phyloP scores from a whole-genome alignment of 129 eudicot genomes.

The Tanacetum coccineum region DNA sequence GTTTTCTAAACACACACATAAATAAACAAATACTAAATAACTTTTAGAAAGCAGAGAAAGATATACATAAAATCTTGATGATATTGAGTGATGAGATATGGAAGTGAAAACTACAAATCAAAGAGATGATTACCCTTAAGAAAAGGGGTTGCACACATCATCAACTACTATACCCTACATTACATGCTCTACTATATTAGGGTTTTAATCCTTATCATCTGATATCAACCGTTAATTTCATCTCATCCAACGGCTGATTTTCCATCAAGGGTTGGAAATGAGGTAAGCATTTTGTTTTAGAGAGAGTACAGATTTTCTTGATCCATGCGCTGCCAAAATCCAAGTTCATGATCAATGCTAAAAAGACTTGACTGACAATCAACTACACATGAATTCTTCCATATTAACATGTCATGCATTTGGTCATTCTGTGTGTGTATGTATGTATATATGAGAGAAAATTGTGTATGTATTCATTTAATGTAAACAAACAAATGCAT shows the following conservation, averaged over 20 bases:
- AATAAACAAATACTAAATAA: no score
- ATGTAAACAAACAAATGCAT: conserved; percentile 31
- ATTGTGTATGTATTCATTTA: neutral
- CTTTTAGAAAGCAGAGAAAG: neutral
- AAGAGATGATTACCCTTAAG: conserved; percentile 40
- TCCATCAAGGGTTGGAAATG: conserved; percentile 1
- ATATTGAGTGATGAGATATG: conserved; percentile 42
- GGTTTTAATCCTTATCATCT: conserved; percentile 19
- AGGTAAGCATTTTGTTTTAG: conserved; percentile 30
- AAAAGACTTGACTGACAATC: conserved; percentile 35
- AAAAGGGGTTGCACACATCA: conserved; percentile 37
- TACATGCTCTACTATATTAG: conserved; percentile 38
- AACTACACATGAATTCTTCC: conserved; percentile 20
- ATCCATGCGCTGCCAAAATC: conserved; percentile 35
- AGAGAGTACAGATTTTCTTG: conserved; percentile 30
- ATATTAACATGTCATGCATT: no score
- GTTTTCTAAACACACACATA: no score
- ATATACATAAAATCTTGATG: conserved; percentile 33
- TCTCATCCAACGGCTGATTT: conserved; percentile 26
- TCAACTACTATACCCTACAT: conserved; percentile 30
- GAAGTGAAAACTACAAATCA: conserved; percentile 44
- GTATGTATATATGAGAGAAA: neutral
- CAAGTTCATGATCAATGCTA: conserved; percentile 26
- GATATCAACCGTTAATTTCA: conserved; percentile 1
- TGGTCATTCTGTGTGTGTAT: neutral